Conservation (phyloP, 306 rosid genomes). For the Ceratonia siliqua region DNA sequence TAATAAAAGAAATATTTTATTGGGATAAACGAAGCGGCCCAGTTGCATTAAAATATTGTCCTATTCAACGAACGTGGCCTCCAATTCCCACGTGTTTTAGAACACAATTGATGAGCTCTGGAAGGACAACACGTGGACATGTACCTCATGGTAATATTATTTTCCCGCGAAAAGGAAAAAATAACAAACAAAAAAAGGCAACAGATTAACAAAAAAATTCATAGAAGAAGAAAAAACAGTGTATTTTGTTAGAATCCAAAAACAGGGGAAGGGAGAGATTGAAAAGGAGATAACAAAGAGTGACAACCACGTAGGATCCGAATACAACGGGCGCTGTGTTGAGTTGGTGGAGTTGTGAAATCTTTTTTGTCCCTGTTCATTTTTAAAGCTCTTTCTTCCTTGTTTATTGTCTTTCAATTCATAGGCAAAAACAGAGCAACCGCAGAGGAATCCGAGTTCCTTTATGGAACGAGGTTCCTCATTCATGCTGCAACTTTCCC, state of each 20-base stretch:
- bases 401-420: not conserved
- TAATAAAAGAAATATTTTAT: not conserved
- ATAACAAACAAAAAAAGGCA: not conserved
- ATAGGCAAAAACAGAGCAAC: not conserved
- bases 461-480: conserved; percentile 58
- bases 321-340: conserved; percentile 32
- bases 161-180: conserved; percentile 31
- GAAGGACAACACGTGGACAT: not conserved
- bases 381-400: not conserved
- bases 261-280: conserved; percentile 29
- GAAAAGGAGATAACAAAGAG: conserved; percentile 29
- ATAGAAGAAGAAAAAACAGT: not conserved
- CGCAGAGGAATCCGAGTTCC: conserved; percentile 67
- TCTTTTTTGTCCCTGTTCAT: conserved; percentile 24
- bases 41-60: not conserved
- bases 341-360: conserved; percentile 23
- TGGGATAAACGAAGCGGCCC: not conserved
- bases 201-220: not conserved
- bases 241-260: conserved; percentile 2
- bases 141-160: not conserved
- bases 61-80: conserved; percentile 5
- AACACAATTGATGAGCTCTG: not conserved
- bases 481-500: conserved; percentile 26
- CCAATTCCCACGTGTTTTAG: not conserved
- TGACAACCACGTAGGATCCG: conserved; percentile 59